A percentile compares a stretch with the other conserved stretches of the same genome.
These are phyloP conservation scores for Litsea cubeba DNA, from an alignment of 164 flowering plant genomes.

Conservation along the genomic window DNA sequence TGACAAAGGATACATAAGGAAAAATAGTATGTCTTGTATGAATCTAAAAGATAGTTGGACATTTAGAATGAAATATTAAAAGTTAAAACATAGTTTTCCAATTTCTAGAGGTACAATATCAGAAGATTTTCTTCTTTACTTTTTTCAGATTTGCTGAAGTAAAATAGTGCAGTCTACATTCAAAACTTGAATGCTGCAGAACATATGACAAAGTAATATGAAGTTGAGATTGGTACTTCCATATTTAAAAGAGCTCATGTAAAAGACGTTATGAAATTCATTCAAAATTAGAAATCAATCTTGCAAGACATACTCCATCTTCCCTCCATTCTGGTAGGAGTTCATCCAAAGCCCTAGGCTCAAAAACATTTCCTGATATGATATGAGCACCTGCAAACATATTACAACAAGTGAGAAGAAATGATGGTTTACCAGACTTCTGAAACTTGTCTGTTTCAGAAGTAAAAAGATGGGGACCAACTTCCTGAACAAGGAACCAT, in stretches of 20 bases:
- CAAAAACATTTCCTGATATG: constrained; percentile 92
- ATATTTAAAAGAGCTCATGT: not conserved
- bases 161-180: not conserved
- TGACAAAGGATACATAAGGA: not conserved
- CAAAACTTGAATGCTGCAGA: not conserved
- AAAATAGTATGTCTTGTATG: too few species aligned
- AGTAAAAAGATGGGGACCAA: not conserved
- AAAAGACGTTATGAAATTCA: not conserved
- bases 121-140: not conserved
- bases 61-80: too few species aligned
- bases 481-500: not conserved
- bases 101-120: too few species aligned
- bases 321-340: constrained; percentile 86
- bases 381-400: constrained; percentile 77
- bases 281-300: not conserved
- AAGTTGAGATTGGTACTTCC: not conserved
- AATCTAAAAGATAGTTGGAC: too few species aligned
- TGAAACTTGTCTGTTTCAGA: not conserved
- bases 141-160: not conserved
- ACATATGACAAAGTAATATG: not conserved
- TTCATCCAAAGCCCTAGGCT: constrained; percentile 90
- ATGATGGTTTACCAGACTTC: not conserved
- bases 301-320: constrained; percentile 49
- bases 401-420: not conserved
- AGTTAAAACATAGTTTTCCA: too few species aligned